Percentiles rank a stretch among this genome's conserved stretches.
Conservation (phyloP, 2,329 filamentous ascomycete species). For the Clarireedia paspali region DNA sequence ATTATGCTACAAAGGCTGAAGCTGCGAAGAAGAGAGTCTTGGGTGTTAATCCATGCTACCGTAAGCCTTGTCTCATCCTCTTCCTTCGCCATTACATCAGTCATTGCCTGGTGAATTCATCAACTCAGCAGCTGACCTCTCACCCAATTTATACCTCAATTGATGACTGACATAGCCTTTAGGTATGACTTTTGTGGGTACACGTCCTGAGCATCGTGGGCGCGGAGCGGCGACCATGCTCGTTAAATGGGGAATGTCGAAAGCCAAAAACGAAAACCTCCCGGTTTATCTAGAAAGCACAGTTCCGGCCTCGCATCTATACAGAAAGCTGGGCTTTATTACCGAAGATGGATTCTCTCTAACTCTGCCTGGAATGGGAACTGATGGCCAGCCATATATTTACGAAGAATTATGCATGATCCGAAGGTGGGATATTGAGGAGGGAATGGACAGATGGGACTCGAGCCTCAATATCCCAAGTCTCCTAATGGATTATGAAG, state of each 20-base stretch:
- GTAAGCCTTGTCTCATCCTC: conserved; percentile 15
- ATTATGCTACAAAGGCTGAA: conserved; percentile 17
- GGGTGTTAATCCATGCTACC: conserved; percentile 18
- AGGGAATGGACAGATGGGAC: conserved; percentile 20
- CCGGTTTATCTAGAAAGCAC: conserved; percentile 26
- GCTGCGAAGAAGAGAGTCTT: conserved; percentile 18
- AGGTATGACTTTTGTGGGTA: conserved; percentile 25
- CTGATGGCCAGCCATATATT: conserved; percentile 9
- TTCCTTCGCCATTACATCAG: neutral
- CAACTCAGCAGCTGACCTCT: neutral
- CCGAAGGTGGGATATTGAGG: conserved; percentile 12
- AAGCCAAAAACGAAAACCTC: conserved; percentile 15
- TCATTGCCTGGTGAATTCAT: neutral
- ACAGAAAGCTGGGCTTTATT: conserved; percentile 19
- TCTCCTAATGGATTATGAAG: conserved; percentile 21
- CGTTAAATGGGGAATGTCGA: conserved; percentile 20
- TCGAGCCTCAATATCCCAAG: conserved; percentile 23
- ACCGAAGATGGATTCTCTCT: conserved; percentile 20
- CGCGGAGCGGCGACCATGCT: conserved; percentile 23
- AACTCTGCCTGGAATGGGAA: conserved; percentile 10
- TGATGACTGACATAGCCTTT: neutral
- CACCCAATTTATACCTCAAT: neutral
- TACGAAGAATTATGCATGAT: conserved; percentile 25
- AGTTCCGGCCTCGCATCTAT: conserved; percentile 17
- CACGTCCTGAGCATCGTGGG: conserved; percentile 16